Evolutionary conservation across 257 asterid genomes (phyloP), one percentile per base, ranked within the genome.

Genomic region (Coffea eugenioides): DNA sequence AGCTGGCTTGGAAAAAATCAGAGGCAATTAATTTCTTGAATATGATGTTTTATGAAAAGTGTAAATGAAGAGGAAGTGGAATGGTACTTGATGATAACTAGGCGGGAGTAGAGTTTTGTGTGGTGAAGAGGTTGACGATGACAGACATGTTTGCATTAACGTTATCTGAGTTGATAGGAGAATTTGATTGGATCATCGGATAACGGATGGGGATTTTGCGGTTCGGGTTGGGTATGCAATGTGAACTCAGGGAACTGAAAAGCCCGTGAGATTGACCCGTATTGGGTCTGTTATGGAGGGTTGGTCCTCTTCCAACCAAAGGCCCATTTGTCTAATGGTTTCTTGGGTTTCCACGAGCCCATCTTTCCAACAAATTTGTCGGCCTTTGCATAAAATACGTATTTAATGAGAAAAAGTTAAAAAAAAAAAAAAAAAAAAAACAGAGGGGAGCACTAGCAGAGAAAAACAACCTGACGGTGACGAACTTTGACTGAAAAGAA

Each of bases 71-170:
- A 43, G 46, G 75, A 39, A 52, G 69, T 15, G 45, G 54, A 27
- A 11, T 15, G 73, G 39, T 1, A 25, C n/a, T 45, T 31, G 59
- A 14, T 31, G 59, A 14, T 54, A 54, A 64, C 39, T 3, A 27
- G 34, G 68, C 77, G 77, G 68, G 68, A 74, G 59, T 9, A 2
- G 65, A 5, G 16, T 48, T 48, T 49, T 48, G 62, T 72, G 74
- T 72, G 76, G 62, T 48, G 49, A 72, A 72, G 45, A 27, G 62
- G 13, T 25, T 72, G 76, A 48, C 21, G 62, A 72, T 48, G 76
- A 72, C 48, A 72, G 59, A 46, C 70, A 12, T 48, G 41, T 57
- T 56, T 74, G 54, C 67, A 25, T 66, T 54, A 66, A 43, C 83
- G 66, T 80, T 68, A 75, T 68, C 83, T 75, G 73, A 45, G 73